phyloP scores from a whole-genome alignment of 371 early-diverging fungal genomes.

The Mortierella sp. region DNA sequence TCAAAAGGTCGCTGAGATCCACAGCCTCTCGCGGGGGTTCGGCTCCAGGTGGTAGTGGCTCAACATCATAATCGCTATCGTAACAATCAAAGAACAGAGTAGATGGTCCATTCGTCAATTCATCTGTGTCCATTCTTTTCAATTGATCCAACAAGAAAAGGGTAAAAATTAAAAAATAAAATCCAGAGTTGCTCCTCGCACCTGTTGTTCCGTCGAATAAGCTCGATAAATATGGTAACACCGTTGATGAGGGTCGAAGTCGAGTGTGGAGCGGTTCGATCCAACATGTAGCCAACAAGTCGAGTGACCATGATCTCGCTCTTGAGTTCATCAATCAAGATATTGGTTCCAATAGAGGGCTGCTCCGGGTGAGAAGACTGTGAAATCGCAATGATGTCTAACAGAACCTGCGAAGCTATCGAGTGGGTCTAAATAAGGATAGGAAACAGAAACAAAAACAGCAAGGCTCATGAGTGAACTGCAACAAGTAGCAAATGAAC shows the following conservation, averaged over 20 bases:
- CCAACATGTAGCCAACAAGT: conserved; percentile 86
- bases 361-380: conserved; percentile 71
- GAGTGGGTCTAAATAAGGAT: conserved; percentile 72
- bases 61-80: conserved; percentile 6
- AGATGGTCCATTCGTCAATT: too few species aligned
- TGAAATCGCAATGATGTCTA: conserved; percentile 88
- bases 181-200: conserved; percentile 13
- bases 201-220: conserved; percentile 89
- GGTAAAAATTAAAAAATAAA: too few species aligned
- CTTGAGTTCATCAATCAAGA: conserved; percentile 17
- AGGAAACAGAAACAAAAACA: conserved; percentile 3
- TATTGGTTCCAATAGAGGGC: conserved; percentile 70
- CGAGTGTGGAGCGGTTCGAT: conserved; percentile 72
- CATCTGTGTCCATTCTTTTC: too few species aligned
- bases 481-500: neutral
- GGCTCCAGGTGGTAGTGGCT: conserved; percentile 1
- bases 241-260: conserved; percentile 86
- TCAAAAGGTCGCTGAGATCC: conserved; percentile 80
- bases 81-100: neutral
- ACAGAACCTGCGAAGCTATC: conserved; percentile 84
- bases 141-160: conserved; percentile 30
- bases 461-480: neutral
- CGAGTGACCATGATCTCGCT: conserved; percentile 69
- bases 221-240: conserved; percentile 91
- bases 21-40: conserved; percentile 51